Evolutionary conservation across 2,329 filamentous ascomycete species (phyloP).

Genomic region (Penicillium sp.): DNA sequence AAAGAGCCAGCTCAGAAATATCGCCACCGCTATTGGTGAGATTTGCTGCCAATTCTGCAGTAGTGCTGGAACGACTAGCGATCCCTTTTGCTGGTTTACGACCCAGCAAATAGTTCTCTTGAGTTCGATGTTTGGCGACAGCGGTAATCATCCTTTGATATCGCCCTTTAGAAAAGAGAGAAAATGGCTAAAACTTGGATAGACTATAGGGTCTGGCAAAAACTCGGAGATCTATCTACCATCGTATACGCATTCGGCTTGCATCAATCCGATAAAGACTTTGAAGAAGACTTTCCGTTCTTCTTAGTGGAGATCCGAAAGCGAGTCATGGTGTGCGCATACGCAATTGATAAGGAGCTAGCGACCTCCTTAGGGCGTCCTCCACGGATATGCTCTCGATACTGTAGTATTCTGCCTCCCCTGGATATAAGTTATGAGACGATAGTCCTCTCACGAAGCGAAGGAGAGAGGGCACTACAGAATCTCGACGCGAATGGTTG

Average conservation of each 20-base stretch:
- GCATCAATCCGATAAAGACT: constrained; percentile 33
- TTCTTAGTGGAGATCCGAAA: constrained; percentile 40
- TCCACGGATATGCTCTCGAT: constrained; percentile 41
- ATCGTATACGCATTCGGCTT: constrained; percentile 46
- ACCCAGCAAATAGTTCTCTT: constrained; percentile 15
- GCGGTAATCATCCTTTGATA: constrained; percentile 6
- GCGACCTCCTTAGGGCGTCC: constrained; percentile 49
- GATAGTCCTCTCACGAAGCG: constrained; percentile 12
- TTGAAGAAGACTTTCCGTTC: constrained; percentile 20
- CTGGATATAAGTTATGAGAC: constrained; percentile 24
- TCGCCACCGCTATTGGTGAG: constrained; percentile 13
- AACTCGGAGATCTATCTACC: constrained; percentile 44
- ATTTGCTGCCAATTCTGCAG: constrained; percentile 21
- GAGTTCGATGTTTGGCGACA: constrained; percentile 11
- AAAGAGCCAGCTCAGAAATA: constrained; percentile 11
- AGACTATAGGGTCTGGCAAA: constrained; percentile 47
- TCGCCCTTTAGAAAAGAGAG: background rate
- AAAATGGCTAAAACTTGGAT: background rate
- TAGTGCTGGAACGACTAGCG: constrained; percentile 14
- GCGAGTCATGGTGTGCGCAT: constrained; percentile 40
- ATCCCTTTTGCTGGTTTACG: constrained; percentile 16
- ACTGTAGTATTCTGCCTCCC: constrained; percentile 28
- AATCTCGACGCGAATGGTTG: constrained; percentile 22
- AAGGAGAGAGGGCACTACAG: constrained; percentile 9
- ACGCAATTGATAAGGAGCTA: constrained; percentile 46